These are phyloP conservation scores for Metschnikowia borealis DNA, from an alignment of 805 yeast genomes.

Conservation along the genomic window DNA sequence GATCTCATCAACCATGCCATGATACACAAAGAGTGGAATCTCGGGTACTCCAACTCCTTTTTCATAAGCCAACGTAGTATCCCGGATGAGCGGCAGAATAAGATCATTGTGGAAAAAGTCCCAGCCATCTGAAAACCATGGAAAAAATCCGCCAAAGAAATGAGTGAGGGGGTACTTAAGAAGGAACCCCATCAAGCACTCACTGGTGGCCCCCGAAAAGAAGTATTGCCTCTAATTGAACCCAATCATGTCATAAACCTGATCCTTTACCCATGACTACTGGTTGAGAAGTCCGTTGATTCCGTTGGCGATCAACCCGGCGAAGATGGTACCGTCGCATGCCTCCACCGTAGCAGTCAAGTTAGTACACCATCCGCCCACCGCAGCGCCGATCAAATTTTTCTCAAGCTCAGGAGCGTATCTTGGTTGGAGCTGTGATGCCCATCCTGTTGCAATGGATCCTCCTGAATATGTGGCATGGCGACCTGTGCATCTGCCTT, in stretches of 20 bases:
- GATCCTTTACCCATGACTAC: constrained; percentile 23
- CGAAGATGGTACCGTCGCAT: constrained; percentile 23
- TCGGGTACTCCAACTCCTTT: constrained; percentile 16
- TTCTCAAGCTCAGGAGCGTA: constrained; percentile 31
- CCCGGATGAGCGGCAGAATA: background rate
- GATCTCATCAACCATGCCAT: constrained; percentile 21
- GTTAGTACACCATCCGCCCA: constrained; percentile 36
- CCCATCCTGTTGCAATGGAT: constrained; percentile 36
- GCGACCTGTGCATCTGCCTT: constrained; percentile 19
- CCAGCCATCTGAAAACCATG: background rate
- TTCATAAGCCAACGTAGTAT: constrained; percentile 6
- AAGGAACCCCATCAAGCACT: background rate
- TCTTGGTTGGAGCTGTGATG: constrained; percentile 33
- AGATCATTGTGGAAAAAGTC: background rate
- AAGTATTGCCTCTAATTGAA: background rate
- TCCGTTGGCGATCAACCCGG: constrained; percentile 30
- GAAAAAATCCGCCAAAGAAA: background rate
- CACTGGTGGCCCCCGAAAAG: background rate
- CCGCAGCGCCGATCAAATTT: constrained; percentile 27
- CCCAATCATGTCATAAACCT: background rate
- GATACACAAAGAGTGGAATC: constrained; percentile 25
- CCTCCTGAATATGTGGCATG: constrained; percentile 39
- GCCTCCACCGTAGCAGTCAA: constrained; percentile 25
- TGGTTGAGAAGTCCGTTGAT: constrained; percentile 29
- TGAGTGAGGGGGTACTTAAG: background rate